phyloP scores from a whole-genome alignment of 192 early-diverging fungal genomes.

The Umbelopsis sp. region DNA sequence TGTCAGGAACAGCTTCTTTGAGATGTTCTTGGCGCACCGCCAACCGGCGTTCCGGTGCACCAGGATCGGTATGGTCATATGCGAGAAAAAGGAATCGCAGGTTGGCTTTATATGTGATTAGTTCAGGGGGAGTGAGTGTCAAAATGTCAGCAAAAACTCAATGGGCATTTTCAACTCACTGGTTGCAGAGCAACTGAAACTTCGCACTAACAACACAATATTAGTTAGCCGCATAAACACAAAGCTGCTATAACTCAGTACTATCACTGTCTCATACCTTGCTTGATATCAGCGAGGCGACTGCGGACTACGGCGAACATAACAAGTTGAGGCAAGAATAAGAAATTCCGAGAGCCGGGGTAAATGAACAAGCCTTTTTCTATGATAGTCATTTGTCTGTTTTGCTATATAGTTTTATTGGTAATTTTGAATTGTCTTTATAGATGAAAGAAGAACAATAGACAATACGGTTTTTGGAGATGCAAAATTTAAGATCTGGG shows the following conservation, averaged over 20 bases:
- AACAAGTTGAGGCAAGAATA: background rate
- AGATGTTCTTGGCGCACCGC: slow-evolving; percentile 49
- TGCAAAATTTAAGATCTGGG: slow-evolving; percentile 74
- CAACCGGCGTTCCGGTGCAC: slow-evolving; percentile 45
- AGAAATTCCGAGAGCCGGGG: too few species aligned
- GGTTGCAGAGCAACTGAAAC: background rate
- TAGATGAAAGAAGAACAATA: background rate
- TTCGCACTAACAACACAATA: background rate
- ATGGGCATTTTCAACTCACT: background rate
- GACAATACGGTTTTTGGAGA: background rate
- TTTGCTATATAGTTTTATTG: background rate
- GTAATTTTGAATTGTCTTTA: background rate
- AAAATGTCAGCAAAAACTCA: too few species aligned
- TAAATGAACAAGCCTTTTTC: too few species aligned
- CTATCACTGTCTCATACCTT: background rate
- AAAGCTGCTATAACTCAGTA: background rate
- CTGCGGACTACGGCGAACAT: background rate
- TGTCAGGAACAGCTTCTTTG: slow-evolving; percentile 31
- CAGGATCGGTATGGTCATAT: slow-evolving; percentile 52
- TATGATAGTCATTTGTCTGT: too few species aligned
- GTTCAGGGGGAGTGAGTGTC: background rate
- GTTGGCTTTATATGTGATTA: background rate
- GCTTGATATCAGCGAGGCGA: background rate
- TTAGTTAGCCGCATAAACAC: background rate
- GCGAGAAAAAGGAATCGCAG: slow-evolving; percentile 51